Conservation (phyloP, 208 protist species). For the Trypanosoma cruzi region DNA sequence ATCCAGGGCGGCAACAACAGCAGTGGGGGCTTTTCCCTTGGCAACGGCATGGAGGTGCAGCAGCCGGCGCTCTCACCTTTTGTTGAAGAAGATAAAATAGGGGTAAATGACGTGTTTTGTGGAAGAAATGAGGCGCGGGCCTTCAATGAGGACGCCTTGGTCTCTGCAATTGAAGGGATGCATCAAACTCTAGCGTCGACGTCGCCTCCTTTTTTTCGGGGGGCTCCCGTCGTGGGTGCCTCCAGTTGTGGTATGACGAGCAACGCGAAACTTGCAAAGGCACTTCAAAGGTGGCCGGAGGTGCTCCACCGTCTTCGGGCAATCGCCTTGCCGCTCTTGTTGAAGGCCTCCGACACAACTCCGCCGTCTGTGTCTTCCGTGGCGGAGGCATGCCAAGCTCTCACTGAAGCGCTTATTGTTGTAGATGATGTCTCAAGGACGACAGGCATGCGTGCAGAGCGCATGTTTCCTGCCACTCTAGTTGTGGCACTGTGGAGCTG, state of each 20-base stretch:
- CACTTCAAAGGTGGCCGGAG: conserved; percentile 12
- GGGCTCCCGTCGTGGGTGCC: neutral
- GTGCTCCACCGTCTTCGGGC: conserved; percentile 12
- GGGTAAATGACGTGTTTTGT: neutral
- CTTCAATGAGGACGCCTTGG: neutral
- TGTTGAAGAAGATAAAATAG: neutral
- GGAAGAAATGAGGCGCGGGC: neutral
- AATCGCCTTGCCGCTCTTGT: conserved; percentile 23
- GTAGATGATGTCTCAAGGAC: conserved; percentile 18
- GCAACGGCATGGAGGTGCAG: conserved; percentile 21
- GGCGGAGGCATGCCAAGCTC: conserved; percentile 6
- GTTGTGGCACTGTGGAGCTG: conserved; percentile 57
- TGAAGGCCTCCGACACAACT: neutral
- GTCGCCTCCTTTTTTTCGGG: neutral
- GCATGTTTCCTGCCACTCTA: conserved; percentile 51
- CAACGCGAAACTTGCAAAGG: conserved; percentile 6
- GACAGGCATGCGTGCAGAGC: conserved; percentile 49
- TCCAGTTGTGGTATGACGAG: neutral
- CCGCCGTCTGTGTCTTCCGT: neutral
- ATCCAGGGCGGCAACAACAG: neutral
- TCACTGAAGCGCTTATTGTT: conserved; percentile 10
- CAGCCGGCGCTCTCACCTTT: conserved; percentile 1
- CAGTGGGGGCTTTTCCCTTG: conserved; percentile 15
- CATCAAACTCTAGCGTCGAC: neutral
- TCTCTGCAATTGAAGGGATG: neutral